Percentiles rank a stretch among this genome's conserved stretches.
These are phyloP conservation scores for Lentinula novae-zelandiae DNA, from an alignment of 1,284 basidiomycete species.

Conservation along the genomic window DNA sequence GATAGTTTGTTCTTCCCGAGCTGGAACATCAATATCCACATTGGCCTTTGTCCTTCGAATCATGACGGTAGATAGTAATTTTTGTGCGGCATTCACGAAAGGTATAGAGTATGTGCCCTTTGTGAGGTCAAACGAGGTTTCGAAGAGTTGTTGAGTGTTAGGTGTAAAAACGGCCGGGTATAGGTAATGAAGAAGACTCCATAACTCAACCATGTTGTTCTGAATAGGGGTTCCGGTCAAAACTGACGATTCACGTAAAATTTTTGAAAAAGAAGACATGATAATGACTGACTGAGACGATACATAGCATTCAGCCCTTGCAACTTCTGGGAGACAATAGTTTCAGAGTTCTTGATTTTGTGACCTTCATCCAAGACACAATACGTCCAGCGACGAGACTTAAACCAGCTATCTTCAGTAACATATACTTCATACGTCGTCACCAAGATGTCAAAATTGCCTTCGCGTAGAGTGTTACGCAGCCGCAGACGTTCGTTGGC, in stretches of 20 bases:
- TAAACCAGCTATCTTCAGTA: conserved; percentile 52
- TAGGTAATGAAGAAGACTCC: conserved; percentile 53
- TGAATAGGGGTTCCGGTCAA: conserved; percentile 63
- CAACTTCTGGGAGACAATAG: conserved; percentile 38
- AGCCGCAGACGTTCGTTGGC: conserved; percentile 44
- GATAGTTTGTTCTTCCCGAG: conserved; percentile 52
- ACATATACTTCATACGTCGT: conserved; percentile 57
- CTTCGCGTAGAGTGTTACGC: conserved; percentile 32
- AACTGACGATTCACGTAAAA: conserved; percentile 29
- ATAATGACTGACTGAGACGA: conserved; percentile 38
- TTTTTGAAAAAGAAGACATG: neutral
- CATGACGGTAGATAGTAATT: conserved; percentile 51
- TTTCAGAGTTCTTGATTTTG: conserved; percentile 54
- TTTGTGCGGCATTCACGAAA: conserved; percentile 44
- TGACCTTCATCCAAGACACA: conserved; percentile 63
- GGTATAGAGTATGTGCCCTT: conserved; percentile 46
- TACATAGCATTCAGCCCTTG: conserved; percentile 46
- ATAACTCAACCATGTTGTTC: conserved; percentile 59
- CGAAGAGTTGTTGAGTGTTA: conserved; percentile 44
- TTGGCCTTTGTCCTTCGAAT: conserved; percentile 54
- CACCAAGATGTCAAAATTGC: conserved; percentile 45
- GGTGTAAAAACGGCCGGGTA: conserved; percentile 50
- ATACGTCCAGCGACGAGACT: conserved; percentile 49
- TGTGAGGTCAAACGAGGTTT: conserved; percentile 47
- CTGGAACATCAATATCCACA: conserved; percentile 49